Evolutionary conservation across 176 grass and related monocot species (phyloP).

Genomic region (Raddia distichophylla): DNA sequence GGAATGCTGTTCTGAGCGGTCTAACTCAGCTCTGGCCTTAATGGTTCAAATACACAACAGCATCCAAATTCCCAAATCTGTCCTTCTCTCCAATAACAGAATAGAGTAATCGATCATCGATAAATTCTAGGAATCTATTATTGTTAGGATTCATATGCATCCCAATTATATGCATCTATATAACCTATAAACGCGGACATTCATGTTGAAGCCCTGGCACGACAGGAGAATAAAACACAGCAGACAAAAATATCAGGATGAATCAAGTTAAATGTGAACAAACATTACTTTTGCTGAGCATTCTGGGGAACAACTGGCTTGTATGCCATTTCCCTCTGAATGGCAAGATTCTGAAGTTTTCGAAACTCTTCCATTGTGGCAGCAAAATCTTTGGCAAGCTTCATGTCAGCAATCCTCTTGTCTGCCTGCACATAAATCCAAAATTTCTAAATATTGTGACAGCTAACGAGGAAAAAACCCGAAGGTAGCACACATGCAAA

Average conservation of each 20-base stretch:
- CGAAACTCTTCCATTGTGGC: constrained; percentile 79
- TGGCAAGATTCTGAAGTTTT: constrained; percentile 77
- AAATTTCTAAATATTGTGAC: not conserved
- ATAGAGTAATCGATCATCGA: not conserved
- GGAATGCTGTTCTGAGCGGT: not conserved
- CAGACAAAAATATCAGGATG: constrained; percentile 26
- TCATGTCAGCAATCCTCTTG: constrained; percentile 84
- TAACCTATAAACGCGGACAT: not conserved
- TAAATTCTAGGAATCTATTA: not conserved
- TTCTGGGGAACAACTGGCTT: constrained; percentile 56
- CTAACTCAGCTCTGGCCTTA: not conserved
- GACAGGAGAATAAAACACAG: not conserved
- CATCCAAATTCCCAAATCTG: constrained; percentile 17
- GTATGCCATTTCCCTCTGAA: constrained; percentile 79
- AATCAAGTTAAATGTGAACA: not conserved
- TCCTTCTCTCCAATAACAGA: constrained; percentile 4
- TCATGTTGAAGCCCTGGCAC: not conserved
- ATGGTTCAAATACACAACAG: constrained; percentile 14
- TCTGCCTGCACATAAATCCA: constrained; percentile 53
- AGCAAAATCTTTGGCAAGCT: constrained; percentile 95
- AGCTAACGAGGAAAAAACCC: not conserved
- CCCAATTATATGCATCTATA: not conserved
- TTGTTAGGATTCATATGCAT: not conserved
- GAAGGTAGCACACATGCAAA: not conserved
- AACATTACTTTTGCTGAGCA: constrained; percentile 64